Conservation (phyloP, 2,329 filamentous ascomycete species). For the Periconia digitata region DNA sequence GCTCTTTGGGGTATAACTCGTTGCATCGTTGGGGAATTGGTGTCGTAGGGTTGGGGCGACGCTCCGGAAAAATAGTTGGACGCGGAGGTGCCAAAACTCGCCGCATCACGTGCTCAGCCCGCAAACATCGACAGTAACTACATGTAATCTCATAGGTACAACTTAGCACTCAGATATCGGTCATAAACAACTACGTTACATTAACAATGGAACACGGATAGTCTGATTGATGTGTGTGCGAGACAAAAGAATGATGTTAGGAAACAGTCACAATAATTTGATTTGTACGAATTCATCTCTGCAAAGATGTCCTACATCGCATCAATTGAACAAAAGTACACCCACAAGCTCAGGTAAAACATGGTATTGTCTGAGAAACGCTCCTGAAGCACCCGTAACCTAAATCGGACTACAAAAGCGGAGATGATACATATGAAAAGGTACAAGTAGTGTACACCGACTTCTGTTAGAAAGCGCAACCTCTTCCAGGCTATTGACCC, state of each 20-base stretch:
- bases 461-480: background rate
- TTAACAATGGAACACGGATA: too few relatives aligned
- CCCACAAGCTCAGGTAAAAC: background rate
- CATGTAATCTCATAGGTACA: background rate
- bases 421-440: conserved; percentile 32
- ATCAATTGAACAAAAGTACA: too few relatives aligned
- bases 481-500: background rate
- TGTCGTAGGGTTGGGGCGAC: conserved; percentile 2
- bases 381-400: conserved; percentile 1
- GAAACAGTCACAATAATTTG: too few relatives aligned
- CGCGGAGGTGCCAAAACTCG: conserved; percentile 22
- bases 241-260: too few relatives aligned
- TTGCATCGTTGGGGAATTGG: conserved; percentile 21
- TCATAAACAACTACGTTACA: too few relatives aligned
- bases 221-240: too few relatives aligned
- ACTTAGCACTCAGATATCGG: too few relatives aligned
- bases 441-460: conserved; percentile 25
- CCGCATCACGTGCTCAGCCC: conserved; percentile 24
- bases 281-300: background rate
- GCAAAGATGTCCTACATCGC: background rate
- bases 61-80: conserved; percentile 17
- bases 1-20: conserved; percentile 30
- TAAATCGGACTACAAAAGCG: conserved; percentile 20
- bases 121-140: too few relatives aligned
- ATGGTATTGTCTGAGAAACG: background rate